Evolutionary conservation across 2,329 filamentous ascomycete species (phyloP), one percentile per base, ranked within the genome.

Genomic region (Colletotrichum sp.): DNA sequence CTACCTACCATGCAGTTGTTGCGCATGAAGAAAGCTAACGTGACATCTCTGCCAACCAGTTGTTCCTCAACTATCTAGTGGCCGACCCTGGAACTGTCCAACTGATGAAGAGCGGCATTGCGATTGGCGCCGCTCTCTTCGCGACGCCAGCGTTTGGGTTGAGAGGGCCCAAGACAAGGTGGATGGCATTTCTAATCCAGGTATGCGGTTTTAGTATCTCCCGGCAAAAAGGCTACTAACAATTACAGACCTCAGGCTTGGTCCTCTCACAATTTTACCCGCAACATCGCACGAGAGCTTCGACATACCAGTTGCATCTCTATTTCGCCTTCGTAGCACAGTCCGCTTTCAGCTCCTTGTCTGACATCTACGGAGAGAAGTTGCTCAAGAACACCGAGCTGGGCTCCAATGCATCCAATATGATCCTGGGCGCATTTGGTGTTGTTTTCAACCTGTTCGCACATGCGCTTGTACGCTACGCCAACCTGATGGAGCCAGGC

Each of bases 341-440:
- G 34, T 80, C 80, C 6, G 79, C 78, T 38, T 77, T 83, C 38
- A 80, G 81, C 75, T 79, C 82, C 2, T 69, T 80, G 9, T 77
- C 82, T 6, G 80, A 82, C 52, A 82, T 83, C 8, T 81, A 83
- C 69, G 80, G 83, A 73, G 82, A 84, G 76, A 78, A 76, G 32
- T 78, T 84, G 21, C 75, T 82, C 18, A 81, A 82, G 75, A 76
- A 71, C 64, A 78, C 79, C 34, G 78, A 80, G 30, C 79, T 80
- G 7, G 82, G 81, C 24, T 56, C 82, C 3, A 81, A 83, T 71
- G 82, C 79, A 8, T 78, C 79, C 55, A 83, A 83, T 56, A 80
- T 81, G 62, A 77, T 80, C 2, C 71, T 83, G 2, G 83, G 83
- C 71, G 81, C 78, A 3, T 75, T 79, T 24, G 83, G 83, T 16